Evolutionary conservation across 305 asterid species (phyloP).

Genomic region (Rubia peregrina): DNA sequence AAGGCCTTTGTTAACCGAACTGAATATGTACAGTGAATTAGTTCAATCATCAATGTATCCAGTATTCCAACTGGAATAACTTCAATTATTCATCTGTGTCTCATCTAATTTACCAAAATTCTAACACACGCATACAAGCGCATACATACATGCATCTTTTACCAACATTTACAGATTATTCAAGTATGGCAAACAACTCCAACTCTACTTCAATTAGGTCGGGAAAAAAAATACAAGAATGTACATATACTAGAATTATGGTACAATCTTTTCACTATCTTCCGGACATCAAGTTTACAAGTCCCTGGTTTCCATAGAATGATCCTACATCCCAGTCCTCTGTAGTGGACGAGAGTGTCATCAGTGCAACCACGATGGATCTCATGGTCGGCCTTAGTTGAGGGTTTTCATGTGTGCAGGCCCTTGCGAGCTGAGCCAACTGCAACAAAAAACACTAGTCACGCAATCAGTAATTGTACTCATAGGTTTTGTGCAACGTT

Average conservation of each 20-base stretch:
- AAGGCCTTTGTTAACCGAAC: neutral
- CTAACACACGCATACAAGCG: neutral
- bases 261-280: slow-evolving; percentile 34
- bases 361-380: slow-evolving; percentile 76
- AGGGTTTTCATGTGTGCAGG: slow-evolving; percentile 82
- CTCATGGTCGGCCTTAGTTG: slow-evolving; percentile 81
- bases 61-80: neutral
- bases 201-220: neutral
- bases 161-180: slow-evolving; percentile 11
- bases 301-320: slow-evolving; percentile 66
- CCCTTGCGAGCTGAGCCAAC: slow-evolving; percentile 81
- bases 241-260: neutral
- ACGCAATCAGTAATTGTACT: neutral
- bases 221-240: neutral
- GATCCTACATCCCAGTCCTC: slow-evolving; percentile 89
- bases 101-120: neutral
- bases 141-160: neutral
- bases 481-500: neutral
- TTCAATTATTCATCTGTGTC: neutral
- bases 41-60: neutral
- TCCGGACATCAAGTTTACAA: slow-evolving; percentile 66
- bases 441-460: slow-evolving; percentile 17
- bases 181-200: neutral
- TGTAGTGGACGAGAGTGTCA: slow-evolving; percentile 81
- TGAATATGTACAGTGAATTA: slow-evolving; percentile 6